phyloP scores from a whole-genome alignment of 1,284 basidiomycete genomes.

The Trametes sp. region DNA sequence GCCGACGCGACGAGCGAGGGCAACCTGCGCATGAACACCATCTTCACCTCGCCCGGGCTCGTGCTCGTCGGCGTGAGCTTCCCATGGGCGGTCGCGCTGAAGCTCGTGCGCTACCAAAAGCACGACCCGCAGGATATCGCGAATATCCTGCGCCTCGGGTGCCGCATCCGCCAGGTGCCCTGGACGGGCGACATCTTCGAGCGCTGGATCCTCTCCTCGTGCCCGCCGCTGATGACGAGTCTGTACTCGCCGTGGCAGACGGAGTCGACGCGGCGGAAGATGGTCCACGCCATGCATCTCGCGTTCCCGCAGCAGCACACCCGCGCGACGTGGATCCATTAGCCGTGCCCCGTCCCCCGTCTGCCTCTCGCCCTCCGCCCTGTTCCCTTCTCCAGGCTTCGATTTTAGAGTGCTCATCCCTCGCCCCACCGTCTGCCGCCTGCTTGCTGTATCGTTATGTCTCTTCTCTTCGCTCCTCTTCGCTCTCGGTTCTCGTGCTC shows the following conservation, averaged over 20 bases:
- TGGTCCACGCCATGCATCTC: constrained; percentile 54
- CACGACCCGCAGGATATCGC: constrained; percentile 51
- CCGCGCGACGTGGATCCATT: neutral
- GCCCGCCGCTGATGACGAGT: constrained; percentile 64
- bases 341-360: neutral
- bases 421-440: neutral
- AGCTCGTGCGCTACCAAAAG: constrained; percentile 69
- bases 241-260: constrained; percentile 52
- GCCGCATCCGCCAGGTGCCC: constrained; percentile 52
- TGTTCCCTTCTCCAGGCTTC: neutral
- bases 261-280: constrained; percentile 53
- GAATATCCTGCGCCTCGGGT: constrained; percentile 57
- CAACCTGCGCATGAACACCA: constrained; percentile 61
- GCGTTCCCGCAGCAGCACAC: constrained; percentile 27
- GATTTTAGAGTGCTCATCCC: neutral
- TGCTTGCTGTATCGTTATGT: constrained; percentile 31
- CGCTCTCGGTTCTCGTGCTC: constrained; percentile 3
- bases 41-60: constrained; percentile 63
- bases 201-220: constrained; percentile 57
- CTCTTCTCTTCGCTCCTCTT: constrained; percentile 6
- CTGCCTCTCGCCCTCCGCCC: too few relatives aligned
- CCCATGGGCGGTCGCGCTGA: constrained; percentile 73
- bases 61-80: constrained; percentile 66
- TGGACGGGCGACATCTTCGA: constrained; percentile 64
- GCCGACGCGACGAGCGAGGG: constrained; percentile 54